phyloP scores from a whole-genome alignment of 2,329 filamentous ascomycete genomes.

The Scedosporium dehoogii region DNA sequence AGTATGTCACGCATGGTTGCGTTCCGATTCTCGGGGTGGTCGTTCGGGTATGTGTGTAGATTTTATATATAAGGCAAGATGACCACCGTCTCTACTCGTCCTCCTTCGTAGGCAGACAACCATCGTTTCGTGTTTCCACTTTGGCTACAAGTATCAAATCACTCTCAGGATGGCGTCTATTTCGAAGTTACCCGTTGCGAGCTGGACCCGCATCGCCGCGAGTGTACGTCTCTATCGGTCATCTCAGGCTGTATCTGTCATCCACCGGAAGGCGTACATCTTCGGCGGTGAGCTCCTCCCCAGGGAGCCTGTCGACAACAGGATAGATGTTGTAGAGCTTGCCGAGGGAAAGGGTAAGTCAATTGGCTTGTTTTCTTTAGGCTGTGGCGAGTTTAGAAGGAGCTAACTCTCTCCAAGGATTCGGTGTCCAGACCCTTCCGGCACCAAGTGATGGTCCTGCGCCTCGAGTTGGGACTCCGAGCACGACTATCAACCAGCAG shows the following conservation, averaged over 20 bases:
- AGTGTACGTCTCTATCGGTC: slow-evolving; percentile 33
- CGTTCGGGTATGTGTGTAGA: too few species aligned
- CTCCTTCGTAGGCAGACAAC: too few species aligned
- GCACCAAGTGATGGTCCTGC: slow-evolving; percentile 25
- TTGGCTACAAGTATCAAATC: not conserved
- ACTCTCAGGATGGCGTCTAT: not conserved
- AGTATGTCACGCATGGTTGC: too few species aligned
- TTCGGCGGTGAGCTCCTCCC: slow-evolving; percentile 43
- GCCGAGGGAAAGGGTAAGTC: not conserved
- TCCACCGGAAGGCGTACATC: slow-evolving; percentile 28
- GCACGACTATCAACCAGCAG: slow-evolving; percentile 30
- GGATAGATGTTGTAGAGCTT: slow-evolving; percentile 30
- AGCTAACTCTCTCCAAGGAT: not conserved
- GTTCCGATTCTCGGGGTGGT: too few species aligned
- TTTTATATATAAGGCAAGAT: too few species aligned
- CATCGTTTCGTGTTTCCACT: not conserved
- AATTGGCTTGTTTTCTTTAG: not conserved
- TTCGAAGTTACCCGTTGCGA: slow-evolving; percentile 1
- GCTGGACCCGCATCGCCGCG: slow-evolving; percentile 17
- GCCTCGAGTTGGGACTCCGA: slow-evolving; percentile 46
- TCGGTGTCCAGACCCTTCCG: slow-evolving; percentile 11
- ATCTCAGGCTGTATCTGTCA: slow-evolving; percentile 35
- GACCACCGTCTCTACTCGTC: too few species aligned
- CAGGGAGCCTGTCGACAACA: slow-evolving; percentile 38
- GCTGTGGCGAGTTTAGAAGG: not conserved